Evolutionary conservation across 352 stramenopile genomes (phyloP).

Genomic region (Globisporangium cylindrosporum): DNA sequence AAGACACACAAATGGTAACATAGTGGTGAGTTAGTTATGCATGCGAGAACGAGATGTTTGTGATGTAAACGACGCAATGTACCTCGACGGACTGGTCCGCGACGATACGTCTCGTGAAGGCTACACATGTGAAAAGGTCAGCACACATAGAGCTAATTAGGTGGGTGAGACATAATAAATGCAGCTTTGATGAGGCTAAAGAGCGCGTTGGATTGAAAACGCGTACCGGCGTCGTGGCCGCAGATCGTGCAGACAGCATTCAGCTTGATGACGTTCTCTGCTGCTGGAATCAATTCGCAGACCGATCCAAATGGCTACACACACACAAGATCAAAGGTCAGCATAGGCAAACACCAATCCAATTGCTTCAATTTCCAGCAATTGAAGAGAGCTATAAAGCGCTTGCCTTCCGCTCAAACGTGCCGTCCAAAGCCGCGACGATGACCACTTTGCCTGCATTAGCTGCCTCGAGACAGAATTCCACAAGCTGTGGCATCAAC

Average conservation of each 20-base stretch:
- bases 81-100: conserved; percentile 72
- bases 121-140: conserved; percentile 18
- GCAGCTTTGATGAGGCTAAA: background rate
- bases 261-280: conserved; percentile 81
- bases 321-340: conserved; percentile 1
- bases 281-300: conserved; percentile 64
- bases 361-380: background rate
- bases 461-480: conserved; percentile 73
- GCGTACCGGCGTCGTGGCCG: conserved; percentile 58
- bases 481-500: conserved; percentile 48
- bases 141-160: conserved; percentile 6
- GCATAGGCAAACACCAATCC: background rate
- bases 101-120: conserved; percentile 75
- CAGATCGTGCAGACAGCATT: conserved; percentile 83
- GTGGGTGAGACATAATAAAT: background rate
- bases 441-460: conserved; percentile 78
- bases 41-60: background rate
- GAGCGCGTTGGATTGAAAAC: background rate
- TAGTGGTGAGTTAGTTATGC: background rate
- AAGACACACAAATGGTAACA: background rate
- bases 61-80: background rate
- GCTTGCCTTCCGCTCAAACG: conserved; percentile 68
- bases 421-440: conserved; percentile 70
- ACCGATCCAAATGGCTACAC: conserved; percentile 70
- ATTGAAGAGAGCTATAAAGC: background rate